These are phyloP conservation scores for Syzygium syzygioides DNA, from an alignment of 441 rosid genomes.

Conservation along the genomic window DNA sequence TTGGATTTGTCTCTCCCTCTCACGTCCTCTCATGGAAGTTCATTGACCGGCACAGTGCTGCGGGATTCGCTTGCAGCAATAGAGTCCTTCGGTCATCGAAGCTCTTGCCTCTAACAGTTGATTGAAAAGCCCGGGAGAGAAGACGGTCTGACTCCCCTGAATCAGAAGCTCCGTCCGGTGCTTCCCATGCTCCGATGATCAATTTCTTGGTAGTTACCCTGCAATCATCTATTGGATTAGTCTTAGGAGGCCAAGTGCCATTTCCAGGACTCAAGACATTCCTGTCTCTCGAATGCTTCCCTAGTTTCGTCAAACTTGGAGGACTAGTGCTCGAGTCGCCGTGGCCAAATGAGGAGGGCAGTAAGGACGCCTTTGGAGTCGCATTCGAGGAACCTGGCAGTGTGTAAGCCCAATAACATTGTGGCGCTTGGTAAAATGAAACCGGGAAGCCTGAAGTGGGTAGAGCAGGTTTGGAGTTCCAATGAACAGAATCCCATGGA, in stretches of 20 bases:
- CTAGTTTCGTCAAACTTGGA: conserved; percentile 1
- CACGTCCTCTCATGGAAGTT: conserved; percentile 41
- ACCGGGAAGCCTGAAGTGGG: conserved; percentile 19
- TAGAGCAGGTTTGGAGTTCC: conserved; percentile 21
- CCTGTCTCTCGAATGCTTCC: conserved; percentile 44
- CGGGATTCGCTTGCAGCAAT: conserved; percentile 50
- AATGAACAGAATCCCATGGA: conserved; percentile 21
- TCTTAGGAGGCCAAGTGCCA: conserved; percentile 12
- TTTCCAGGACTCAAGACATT: conserved; percentile 1
- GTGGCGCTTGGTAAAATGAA: conserved; percentile 31
- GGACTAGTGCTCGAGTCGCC: background rate
- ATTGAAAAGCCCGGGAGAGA: conserved; percentile 19
- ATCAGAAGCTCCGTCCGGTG: background rate
- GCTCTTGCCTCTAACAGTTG: conserved; percentile 13
- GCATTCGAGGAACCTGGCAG: conserved; percentile 23
- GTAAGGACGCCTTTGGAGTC: conserved; percentile 3
- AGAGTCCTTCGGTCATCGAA: conserved; percentile 17
- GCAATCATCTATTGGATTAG: conserved; percentile 25
- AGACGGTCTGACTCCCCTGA: background rate
- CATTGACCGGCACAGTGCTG: conserved; percentile 45
- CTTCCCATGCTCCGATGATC: conserved; percentile 13
- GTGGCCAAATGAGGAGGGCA: conserved; percentile 12
- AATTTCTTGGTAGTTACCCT: conserved; percentile 22
- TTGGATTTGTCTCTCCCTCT: background rate
- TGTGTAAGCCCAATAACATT: conserved; percentile 25